phyloP scores from a whole-genome alignment of 129 eudicot genomes.

The Deinandra increscens region DNA sequence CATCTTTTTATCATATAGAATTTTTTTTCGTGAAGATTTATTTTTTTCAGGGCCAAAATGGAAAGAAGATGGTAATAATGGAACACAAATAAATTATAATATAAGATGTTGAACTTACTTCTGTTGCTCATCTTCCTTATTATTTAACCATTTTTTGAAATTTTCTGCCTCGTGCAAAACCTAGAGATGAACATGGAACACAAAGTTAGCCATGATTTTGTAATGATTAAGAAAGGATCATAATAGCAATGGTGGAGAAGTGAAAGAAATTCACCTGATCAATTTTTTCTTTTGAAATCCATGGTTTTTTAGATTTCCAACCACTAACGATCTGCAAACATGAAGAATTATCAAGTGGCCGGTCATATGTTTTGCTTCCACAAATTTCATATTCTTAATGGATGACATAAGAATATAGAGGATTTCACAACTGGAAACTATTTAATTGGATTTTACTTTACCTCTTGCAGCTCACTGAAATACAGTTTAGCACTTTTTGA shows the following conservation, averaged over 20 bases:
- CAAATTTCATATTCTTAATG: background rate
- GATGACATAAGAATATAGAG: background rate
- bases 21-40: background rate
- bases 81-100: background rate
- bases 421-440: constrained; percentile 10
- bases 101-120: constrained; percentile 49
- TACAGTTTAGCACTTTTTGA: constrained; percentile 56
- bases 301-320: constrained; percentile 83
- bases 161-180: constrained; percentile 62
- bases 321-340: constrained; percentile 69
- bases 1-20: background rate
- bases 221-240: background rate
- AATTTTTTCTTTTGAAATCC: constrained; percentile 78
- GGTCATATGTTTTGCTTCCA: constrained; percentile 18
- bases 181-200: constrained; percentile 34
- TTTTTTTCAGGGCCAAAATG: background rate
- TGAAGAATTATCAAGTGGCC: background rate
- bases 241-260: background rate
- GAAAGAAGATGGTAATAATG: background rate
- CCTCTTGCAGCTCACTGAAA: constrained; percentile 76
- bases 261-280: constrained; percentile 60
- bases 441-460: constrained; percentile 30
- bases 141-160: constrained; percentile 78
- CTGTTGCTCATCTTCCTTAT: constrained; percentile 86
- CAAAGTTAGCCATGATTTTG: background rate